Conservation (phyloP, 129 eudicot species). For the Helichrysum umbraculigerum region DNA sequence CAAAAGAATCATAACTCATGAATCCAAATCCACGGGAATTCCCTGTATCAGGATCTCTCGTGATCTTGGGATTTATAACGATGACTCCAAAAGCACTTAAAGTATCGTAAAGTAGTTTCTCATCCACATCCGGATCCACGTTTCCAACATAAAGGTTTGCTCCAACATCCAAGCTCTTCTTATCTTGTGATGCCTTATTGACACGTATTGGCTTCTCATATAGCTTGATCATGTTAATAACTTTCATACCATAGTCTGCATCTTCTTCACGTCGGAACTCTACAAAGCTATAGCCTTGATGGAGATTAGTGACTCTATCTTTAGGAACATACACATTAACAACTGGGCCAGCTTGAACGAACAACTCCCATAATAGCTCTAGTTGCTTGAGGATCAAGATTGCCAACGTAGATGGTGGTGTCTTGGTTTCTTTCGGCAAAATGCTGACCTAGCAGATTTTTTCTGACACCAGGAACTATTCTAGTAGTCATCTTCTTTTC, state of each 20-base stretch:
- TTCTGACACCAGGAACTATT: constrained; percentile 93
- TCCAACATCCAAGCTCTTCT: too few relatives aligned
- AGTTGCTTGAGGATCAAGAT: constrained; percentile 79
- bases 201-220: constrained; percentile 89
- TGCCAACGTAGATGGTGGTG: constrained; percentile 98
- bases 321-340: constrained; percentile 97
- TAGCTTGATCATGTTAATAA: constrained; percentile 89
- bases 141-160: too few relatives aligned
- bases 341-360: constrained; percentile 96
- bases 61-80: too few relatives aligned
- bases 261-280: constrained; percentile 98
- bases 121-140: too few relatives aligned
- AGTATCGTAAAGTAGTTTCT: too few relatives aligned
- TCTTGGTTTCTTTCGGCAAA: constrained; percentile 98
- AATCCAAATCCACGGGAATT: too few relatives aligned
- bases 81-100: too few relatives aligned
- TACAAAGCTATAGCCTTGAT: constrained; percentile 98
- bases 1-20: too few relatives aligned
- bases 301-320: constrained; percentile 96
- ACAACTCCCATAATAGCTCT: constrained; percentile 89
- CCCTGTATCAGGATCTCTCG: too few relatives aligned
- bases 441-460: constrained; percentile 92
- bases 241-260: constrained; percentile 99
- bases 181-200: constrained; percentile 97
- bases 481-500: constrained; percentile 69